Conservation (phyloP, 2,329 filamentous ascomycete species). For the Diaporthe sp. region DNA sequence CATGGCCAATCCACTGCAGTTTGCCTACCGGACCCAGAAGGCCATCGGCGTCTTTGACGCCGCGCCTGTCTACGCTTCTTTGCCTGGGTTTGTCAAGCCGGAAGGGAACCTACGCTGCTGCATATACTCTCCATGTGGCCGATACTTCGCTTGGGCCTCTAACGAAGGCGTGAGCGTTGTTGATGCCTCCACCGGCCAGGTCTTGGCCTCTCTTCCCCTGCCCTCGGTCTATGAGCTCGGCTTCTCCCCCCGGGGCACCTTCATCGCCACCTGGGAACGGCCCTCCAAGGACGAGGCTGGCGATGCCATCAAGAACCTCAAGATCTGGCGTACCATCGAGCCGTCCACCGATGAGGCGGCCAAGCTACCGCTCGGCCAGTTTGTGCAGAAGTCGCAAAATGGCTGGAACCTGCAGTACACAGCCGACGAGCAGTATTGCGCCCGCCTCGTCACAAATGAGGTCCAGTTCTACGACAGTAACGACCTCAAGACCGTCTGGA, state of each 20-base stretch:
- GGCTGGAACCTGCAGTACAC: slow-evolving; percentile 99
- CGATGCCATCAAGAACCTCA: slow-evolving; percentile 95
- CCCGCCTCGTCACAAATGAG: slow-evolving; percentile 94
- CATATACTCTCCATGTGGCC: slow-evolving; percentile 94
- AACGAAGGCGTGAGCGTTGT: slow-evolving; percentile 88
- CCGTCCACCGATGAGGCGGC: slow-evolving; percentile 72
- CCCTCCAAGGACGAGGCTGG: slow-evolving; percentile 93
- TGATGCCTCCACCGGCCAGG: slow-evolving; percentile 82
- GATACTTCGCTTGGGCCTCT: slow-evolving; percentile 95
- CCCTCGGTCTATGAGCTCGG: slow-evolving; percentile 93
- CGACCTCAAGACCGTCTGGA: slow-evolving; percentile 90
- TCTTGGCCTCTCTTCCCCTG: slow-evolving; percentile 81
- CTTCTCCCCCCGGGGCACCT: slow-evolving; percentile 93
- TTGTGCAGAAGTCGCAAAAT: slow-evolving; percentile 95
- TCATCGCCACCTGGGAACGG: slow-evolving; percentile 96
- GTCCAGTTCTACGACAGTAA: slow-evolving; percentile 96
- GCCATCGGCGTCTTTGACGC: slow-evolving; percentile 94
- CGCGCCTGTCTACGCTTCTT: slow-evolving; percentile 84
- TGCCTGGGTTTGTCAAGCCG: slow-evolving; percentile 87
- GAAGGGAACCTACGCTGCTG: slow-evolving; percentile 96
- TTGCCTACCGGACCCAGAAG: slow-evolving; percentile 98
- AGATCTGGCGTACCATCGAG: slow-evolving; percentile 92
- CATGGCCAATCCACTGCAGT: slow-evolving; percentile 94
- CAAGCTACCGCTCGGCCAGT: slow-evolving; percentile 85
- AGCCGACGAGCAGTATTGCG: slow-evolving; percentile 91